phyloP scores from a whole-genome alignment of 2,329 filamentous ascomycete species.

The Paecilomyces dactylethromorphus region DNA sequence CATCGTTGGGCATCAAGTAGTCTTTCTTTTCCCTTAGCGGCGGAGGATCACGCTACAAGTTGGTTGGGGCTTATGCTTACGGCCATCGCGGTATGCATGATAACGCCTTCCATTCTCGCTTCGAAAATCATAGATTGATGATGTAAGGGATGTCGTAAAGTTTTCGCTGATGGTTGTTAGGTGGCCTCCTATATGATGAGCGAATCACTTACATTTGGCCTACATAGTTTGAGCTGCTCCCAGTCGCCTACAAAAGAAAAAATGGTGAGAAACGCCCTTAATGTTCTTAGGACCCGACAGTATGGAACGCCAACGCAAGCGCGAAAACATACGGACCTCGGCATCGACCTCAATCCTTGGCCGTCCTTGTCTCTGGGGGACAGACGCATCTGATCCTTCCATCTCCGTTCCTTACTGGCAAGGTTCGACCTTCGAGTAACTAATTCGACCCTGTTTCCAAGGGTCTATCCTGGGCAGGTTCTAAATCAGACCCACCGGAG shows the following conservation, averaged over 20 bases:
- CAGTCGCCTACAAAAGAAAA: background rate
- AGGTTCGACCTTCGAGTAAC: background rate
- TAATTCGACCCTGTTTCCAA: background rate
- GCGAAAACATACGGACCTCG: background rate
- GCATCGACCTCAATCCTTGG: background rate
- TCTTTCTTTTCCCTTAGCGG: background rate
- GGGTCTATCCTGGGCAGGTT: background rate
- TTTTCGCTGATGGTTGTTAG: background rate
- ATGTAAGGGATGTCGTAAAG: background rate
- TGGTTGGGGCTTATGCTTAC: background rate
- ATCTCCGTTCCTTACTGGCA: background rate
- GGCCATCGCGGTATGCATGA: conserved; percentile 1
- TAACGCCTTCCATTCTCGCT: conserved; percentile 2
- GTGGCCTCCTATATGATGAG: background rate
- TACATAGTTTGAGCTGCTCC: background rate
- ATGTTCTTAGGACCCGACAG: background rate
- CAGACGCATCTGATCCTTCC: background rate
- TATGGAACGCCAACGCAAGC: background rate
- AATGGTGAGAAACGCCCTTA: background rate
- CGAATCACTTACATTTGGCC: background rate
- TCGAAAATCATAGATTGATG: conserved; percentile 1
- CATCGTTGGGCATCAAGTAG: conserved; percentile 11
- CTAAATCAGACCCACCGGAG: background rate
- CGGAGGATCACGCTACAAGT: background rate
- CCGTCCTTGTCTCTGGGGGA: background rate